Evolutionary conservation across 352 stramenopile species (phyloP).

Genomic region (Phytophthora vignae): DNA sequence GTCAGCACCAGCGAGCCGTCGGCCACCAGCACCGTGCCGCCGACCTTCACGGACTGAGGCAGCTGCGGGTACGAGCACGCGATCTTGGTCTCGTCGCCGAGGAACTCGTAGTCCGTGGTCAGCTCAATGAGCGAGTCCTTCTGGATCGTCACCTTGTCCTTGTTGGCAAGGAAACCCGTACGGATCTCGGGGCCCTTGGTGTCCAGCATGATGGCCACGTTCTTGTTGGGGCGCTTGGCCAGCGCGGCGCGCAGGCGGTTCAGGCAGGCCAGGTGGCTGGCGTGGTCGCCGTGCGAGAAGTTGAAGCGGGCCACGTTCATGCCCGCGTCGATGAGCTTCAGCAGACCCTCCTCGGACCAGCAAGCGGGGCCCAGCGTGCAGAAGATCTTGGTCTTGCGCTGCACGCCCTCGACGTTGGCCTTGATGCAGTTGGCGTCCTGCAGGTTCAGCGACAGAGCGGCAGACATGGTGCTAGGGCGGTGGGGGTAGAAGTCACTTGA

Average conservation of each 20-base stretch:
- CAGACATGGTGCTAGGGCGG: constrained; percentile 14
- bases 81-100: constrained; percentile 18
- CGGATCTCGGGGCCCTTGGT: constrained; percentile 84
- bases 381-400: constrained; percentile 87
- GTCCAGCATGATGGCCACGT: constrained; percentile 95
- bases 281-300: constrained; percentile 98
- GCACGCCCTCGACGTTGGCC: constrained; percentile 32
- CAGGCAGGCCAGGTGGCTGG: constrained; percentile 76
- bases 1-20: constrained; percentile 94
- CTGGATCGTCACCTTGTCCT: constrained; percentile 55
- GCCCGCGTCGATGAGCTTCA: constrained; percentile 82
- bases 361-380: constrained; percentile 88
- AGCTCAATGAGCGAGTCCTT: constrained; percentile 63
- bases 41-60: constrained; percentile 38
- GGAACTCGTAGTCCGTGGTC: constrained; percentile 55
- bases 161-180: constrained; percentile 73
- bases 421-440: constrained; percentile 24
- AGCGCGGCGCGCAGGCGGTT: constrained; percentile 64
- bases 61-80: constrained; percentile 26
- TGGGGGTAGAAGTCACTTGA: constrained; percentile 12
- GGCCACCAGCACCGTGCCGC: constrained; percentile 93
- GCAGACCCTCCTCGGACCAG: constrained; percentile 94
- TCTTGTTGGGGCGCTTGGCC: constrained; percentile 67
- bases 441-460: constrained; percentile 20
- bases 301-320: constrained; percentile 98